A percentile compares a stretch with the other conserved stretches of the same genome.
These are phyloP conservation scores for Prunus fruticosa DNA, from an alignment of 306 rosid genomes.

Conservation along the genomic window DNA sequence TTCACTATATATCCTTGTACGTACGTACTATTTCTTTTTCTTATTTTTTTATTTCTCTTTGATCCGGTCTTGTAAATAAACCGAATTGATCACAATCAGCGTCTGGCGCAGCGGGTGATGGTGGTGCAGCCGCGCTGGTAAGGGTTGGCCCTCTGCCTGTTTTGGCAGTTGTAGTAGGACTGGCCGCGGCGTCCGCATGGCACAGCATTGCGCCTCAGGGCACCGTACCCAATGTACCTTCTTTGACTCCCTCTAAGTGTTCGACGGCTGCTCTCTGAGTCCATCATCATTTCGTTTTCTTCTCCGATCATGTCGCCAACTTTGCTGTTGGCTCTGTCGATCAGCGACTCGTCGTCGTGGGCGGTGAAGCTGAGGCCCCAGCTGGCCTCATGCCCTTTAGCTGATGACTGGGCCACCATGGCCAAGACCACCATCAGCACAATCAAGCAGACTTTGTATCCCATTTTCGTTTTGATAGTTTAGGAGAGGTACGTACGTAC, in stretches of 20 bases:
- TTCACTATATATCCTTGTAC: neutral
- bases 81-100: neutral
- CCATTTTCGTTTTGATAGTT: conserved; percentile 27
- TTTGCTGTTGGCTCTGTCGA: neutral
- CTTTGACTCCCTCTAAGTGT: neutral
- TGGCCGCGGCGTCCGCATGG: conserved; percentile 50
- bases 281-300: conserved; percentile 42
- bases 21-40: neutral
- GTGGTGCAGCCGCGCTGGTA: conserved; percentile 39
- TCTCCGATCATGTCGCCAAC: conserved; percentile 28
- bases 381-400: conserved; percentile 10
- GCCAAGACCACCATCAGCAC: conserved; percentile 33
- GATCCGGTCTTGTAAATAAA: no score
- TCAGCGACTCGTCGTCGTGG: neutral
- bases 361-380: conserved; percentile 2
- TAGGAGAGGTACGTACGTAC: neutral
- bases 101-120: conserved; percentile 52
- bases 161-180: conserved; percentile 51
- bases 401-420: conserved; percentile 24
- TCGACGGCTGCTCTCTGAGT: conserved; percentile 30
- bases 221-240: conserved; percentile 33
- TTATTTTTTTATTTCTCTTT: neutral
- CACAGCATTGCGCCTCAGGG: conserved; percentile 22
- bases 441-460: conserved; percentile 23
- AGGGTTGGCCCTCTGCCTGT: conserved; percentile 35